Percentiles rank a stretch among this genome's conserved stretches.
Evolutionary conservation across 139 green algal species (phyloP).

Genomic region (Closterium sp.): DNA sequence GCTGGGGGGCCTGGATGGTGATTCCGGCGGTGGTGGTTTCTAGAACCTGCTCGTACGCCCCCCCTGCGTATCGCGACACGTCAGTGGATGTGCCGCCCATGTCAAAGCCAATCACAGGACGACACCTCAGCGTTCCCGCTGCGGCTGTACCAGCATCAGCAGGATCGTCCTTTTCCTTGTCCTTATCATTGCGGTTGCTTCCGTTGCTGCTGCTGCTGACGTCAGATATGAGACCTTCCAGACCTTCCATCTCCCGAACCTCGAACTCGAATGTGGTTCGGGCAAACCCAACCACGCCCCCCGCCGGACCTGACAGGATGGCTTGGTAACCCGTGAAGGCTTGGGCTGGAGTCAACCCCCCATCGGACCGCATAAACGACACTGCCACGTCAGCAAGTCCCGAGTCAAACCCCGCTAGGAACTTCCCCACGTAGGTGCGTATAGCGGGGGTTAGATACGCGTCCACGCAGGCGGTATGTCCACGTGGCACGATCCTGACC

Average conservation of each 20-base stretch:
- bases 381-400: conserved; percentile 40
- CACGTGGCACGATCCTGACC: conserved; percentile 95
- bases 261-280: conserved; percentile 27
- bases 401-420: conserved; percentile 52
- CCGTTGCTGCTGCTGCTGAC: background rate
- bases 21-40: conserved; percentile 89
- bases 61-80: conserved; percentile 79
- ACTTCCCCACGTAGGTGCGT: conserved; percentile 60
- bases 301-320: conserved; percentile 88
- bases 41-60: conserved; percentile 52
- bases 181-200: background rate
- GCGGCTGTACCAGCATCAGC: too few relatives aligned
- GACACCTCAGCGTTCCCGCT: too few relatives aligned
- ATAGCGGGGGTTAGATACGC: conserved; percentile 76
- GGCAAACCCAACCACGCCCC: conserved; percentile 62
- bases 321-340: conserved; percentile 60
- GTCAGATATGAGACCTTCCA: conserved; percentile 13
- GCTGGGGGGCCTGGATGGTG: conserved; percentile 80
- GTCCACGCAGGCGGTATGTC: conserved; percentile 92
- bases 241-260: background rate
- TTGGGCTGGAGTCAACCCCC: conserved; percentile 49
- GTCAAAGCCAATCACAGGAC: conserved; percentile 92
- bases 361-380: conserved; percentile 52
- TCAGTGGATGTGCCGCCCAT: conserved; percentile 93
- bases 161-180: background rate